Percentiles rank a stretch among this genome's conserved stretches.
These are phyloP conservation scores for Pseudomonodictys pantanalensis DNA, from an alignment of 495 filamentous ascomycete genomes.

Conservation along the genomic window DNA sequence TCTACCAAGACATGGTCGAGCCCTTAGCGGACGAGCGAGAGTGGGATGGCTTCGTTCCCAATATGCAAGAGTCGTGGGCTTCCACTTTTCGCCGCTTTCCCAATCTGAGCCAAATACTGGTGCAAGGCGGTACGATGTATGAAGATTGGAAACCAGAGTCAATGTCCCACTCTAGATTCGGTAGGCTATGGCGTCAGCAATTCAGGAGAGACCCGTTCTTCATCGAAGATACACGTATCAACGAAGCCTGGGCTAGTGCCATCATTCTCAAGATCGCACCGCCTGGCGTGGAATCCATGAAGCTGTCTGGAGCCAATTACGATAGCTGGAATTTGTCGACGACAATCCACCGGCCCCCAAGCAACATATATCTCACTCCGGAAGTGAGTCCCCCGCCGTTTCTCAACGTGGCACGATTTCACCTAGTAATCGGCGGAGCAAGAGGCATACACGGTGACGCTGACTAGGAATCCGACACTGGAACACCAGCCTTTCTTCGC, in stretches of 20 bases:
- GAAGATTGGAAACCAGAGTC: neutral
- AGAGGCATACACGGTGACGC: slow-evolving; percentile 8
- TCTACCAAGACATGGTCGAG: slow-evolving; percentile 12
- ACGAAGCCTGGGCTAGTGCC: slow-evolving; percentile 12
- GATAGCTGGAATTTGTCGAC: slow-evolving; percentile 14
- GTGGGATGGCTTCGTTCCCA: neutral
- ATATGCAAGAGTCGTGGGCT: neutral
- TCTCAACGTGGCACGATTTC: too few species aligned
- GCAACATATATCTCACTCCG: too few species aligned
- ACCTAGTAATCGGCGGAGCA: too few species aligned
- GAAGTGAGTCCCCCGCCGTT: too few species aligned
- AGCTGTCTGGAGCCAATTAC: slow-evolving; percentile 5
- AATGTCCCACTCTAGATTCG: too few species aligned
- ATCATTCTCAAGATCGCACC: neutral
- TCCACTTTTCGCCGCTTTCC: slow-evolving; percentile 1
- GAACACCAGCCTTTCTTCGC: neutral
- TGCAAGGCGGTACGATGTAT: slow-evolving; percentile 9
- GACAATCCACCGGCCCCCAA: slow-evolving; percentile 16
- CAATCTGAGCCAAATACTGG: slow-evolving; percentile 3
- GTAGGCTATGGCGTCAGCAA: neutral
- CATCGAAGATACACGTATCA: slow-evolving; percentile 5
- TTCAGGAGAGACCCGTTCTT: too few species aligned
- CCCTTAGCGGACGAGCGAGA: slow-evolving; percentile 7
- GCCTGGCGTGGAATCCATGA: neutral
- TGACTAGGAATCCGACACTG: neutral